phyloP scores from a whole-genome alignment of 371 early-diverging fungal species.

The Apophysomyces sp. region DNA sequence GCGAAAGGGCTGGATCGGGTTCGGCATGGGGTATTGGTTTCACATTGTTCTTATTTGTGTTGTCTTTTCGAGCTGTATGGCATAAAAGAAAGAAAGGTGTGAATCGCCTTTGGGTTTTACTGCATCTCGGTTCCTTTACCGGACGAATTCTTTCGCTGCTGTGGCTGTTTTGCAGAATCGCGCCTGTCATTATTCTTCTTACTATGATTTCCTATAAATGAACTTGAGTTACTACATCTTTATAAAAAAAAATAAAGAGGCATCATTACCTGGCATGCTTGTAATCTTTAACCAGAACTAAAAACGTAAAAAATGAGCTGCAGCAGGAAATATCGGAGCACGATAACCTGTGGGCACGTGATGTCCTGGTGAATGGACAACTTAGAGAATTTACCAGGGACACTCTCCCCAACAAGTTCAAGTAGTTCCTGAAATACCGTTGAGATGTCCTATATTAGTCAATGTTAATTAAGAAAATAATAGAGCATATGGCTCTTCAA shows the following conservation, averaged over 20 bases:
- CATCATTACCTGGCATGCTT: constrained; percentile 4
- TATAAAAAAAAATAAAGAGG: not conserved
- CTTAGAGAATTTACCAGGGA: too few relatives aligned
- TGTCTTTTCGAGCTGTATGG: constrained; percentile 3
- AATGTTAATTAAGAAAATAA: too few relatives aligned
- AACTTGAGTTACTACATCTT: not conserved
- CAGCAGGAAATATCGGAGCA: too few relatives aligned
- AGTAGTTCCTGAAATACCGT: too few relatives aligned
- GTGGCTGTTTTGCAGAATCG: constrained; percentile 28
- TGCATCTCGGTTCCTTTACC: constrained; percentile 1
- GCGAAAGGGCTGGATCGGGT: constrained; percentile 5
- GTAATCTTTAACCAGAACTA: not conserved
- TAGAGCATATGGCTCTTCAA: too few relatives aligned
- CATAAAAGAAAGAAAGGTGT: too few relatives aligned
- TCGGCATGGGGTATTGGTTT: constrained; percentile 6
- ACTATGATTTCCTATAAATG: constrained; percentile 9
- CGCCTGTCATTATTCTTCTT: constrained; percentile 25
- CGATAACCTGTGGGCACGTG: too few relatives aligned
- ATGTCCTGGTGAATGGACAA: too few relatives aligned
- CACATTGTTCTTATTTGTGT: constrained; percentile 1
- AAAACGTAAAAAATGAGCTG: too few relatives aligned
- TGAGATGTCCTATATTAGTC: too few relatives aligned
- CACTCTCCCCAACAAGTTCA: too few relatives aligned
- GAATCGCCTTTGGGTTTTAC: not conserved
- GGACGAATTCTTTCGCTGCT: constrained; percentile 18